Base-by-base conservation (phyloP, 768 basidiomycete genomes). In the Mycena belliarum region DNA sequence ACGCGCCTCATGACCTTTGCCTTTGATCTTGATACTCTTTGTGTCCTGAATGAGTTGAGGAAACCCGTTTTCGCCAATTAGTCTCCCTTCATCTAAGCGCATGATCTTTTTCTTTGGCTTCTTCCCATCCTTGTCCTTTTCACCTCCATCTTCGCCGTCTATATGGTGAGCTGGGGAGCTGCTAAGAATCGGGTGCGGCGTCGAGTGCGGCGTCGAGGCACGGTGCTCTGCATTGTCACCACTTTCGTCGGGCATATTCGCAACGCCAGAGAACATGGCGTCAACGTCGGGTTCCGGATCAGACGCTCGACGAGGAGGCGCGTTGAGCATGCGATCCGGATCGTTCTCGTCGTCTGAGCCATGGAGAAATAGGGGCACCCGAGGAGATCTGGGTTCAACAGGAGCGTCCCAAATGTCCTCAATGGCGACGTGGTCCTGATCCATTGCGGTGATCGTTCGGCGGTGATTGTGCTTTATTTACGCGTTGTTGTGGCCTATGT, bases 1-100 rank as follows among this genome's bases (percentile, higher is more conserved):
- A 61, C 70, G 58, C 72, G 93, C 96, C 82, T 99, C 97, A 65
- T 93, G 85, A 0, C 95, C 95, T 70, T 97, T 98, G 8, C 95
- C 95, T 64, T 85, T 89, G 18, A 86, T 79, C 63, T 82, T 88
- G 73, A 96, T 91, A 55, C 82, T 75, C 73, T 92, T 93, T 25
- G 88, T 81, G 50, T 87, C 83, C 55, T 87, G 80, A 49, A 93
- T 82, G 42, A 99, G 79, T 46, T 82, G 79, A 2, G 91, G 93
- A 65, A 99, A 89, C 1, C 97, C 95, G 28, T 80, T 77, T 4
- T 82, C 73, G 6, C 87, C 85, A 15, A 95, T 73, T 56, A 99
- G 70, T 55, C 89, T 79, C 40, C 76, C 82, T 68, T 93, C 91
- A 69, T 95, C 91, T 58, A 97, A 71, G 69, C 82, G 85, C 23